A percentile compares a stretch with the other conserved stretches of the same genome.
Conservation (phyloP, 2,329 filamentous ascomycete species). For the Stagonosporopsis vannaccii region DNA sequence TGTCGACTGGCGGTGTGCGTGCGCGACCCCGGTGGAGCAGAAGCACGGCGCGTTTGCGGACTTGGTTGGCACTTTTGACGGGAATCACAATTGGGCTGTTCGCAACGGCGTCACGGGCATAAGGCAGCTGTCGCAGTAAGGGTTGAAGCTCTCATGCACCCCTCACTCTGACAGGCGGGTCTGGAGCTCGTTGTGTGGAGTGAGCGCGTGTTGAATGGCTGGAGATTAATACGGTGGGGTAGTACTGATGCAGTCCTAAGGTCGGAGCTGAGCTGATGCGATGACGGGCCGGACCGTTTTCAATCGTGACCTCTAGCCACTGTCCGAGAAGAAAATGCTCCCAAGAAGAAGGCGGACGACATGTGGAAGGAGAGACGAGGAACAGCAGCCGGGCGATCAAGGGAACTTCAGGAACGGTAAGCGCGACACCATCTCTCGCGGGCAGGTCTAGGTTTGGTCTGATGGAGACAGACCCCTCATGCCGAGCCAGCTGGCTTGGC, state of each 20-base stretch:
- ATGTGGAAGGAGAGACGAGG: slow-evolving; percentile 39
- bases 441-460: slow-evolving; percentile 25
- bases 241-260: slow-evolving; percentile 21
- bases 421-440: slow-evolving; percentile 43
- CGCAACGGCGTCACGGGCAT: slow-evolving; percentile 31
- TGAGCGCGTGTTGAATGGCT: slow-evolving; percentile 30
- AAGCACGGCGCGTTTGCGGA: slow-evolving; percentile 29
- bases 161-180: slow-evolving; percentile 14
- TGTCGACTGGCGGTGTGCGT: slow-evolving; percentile 11
- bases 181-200: slow-evolving; percentile 21
- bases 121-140: slow-evolving; percentile 16
- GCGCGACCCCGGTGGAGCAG: slow-evolving; percentile 14
- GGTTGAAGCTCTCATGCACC: slow-evolving; percentile 16
- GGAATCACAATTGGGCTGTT: slow-evolving; percentile 18
- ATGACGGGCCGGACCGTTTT: slow-evolving; percentile 35
- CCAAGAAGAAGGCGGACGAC: slow-evolving; percentile 45
- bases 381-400: slow-evolving; percentile 20
- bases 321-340: slow-evolving; percentile 49
- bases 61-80: no score
- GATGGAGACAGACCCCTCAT: slow-evolving; percentile 25
- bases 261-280: slow-evolving; percentile 28
- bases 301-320: slow-evolving; percentile 38
- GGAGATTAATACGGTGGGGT: slow-evolving; percentile 32
- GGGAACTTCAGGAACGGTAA: slow-evolving; percentile 37
- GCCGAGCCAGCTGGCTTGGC: slow-evolving; percentile 14